Base-by-base conservation (phyloP, 371 early-diverging fungal genomes). In the Mortierella polycephala region DNA sequence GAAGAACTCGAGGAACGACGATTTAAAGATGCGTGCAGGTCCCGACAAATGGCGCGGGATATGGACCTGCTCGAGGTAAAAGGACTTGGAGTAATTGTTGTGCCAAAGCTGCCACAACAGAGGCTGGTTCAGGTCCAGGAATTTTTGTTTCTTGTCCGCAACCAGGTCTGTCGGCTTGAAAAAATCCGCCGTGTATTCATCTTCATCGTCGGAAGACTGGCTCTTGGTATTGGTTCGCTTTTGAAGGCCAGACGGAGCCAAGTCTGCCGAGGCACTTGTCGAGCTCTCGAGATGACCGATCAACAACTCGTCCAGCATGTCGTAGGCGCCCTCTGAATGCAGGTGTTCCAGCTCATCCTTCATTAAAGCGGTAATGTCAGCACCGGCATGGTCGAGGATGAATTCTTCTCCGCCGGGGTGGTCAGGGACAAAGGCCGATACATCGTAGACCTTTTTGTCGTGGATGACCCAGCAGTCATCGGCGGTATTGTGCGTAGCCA, bases 61-160 rank as follows among this genome's bases (percentile, higher is more conserved):
- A 81, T 98, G 98, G 20, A 98, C 94, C 77, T 96, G 95, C 60
- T 93, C 84, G 57, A 98, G 77, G 71, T 98, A 98, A 59, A 91
- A 92, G 21, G 90, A 91, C 80, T 92, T 95, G 7, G 90, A 85
- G 53, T 89, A 96, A 52, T 84, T 87, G 52, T 84, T 81, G 44
- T 79, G 80, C 75, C 91, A 86, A 85, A 98, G 90, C 82, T 98
- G 97, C 58, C 85, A 83, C 23, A 97, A 87, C 69, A 98, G 83
- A 7, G 98, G 95, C 70, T 91, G 88, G 69, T 81, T 81, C 41
- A 94, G 81, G 75, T 97, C 96, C 74, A 98, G 81, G 70, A 97
- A 96, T 66, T 90, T 84, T 45, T 90, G 85, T 46, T 84, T 86
- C 71, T 89, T 85, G 67, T 89, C 90, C 0, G 71, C 64, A 3